Conservation (phyloP, 495 filamentous ascomycete genomes). For the Evernia prunastri region DNA sequence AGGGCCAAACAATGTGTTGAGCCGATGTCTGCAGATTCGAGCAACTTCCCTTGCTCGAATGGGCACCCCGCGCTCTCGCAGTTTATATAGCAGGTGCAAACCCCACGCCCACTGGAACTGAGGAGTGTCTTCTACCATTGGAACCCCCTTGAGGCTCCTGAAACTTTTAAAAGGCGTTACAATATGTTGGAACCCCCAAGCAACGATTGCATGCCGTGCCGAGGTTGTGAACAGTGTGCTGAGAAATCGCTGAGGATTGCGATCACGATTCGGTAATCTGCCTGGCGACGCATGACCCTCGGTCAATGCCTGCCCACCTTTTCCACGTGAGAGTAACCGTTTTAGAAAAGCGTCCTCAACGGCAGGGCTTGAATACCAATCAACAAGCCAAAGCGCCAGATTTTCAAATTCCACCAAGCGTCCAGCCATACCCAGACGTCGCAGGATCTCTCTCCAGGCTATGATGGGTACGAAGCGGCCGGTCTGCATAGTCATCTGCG, state of each 20-base stretch:
- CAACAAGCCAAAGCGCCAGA: constrained; percentile 39
- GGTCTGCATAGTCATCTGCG: constrained; percentile 30
- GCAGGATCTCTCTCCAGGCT: constrained; percentile 45
- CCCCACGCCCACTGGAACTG: constrained; percentile 42
- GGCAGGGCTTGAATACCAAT: constrained; percentile 31
- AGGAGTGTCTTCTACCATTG: constrained; percentile 9
- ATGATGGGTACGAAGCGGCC: constrained; percentile 31
- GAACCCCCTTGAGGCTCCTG: not conserved
- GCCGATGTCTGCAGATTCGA: constrained; percentile 41
- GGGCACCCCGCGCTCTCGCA: constrained; percentile 42
- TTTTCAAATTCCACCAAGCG: constrained; percentile 37
- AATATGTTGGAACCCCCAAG: constrained; percentile 51
- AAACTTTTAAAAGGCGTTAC: constrained; percentile 22
- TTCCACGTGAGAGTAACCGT: not conserved
- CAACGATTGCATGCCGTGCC: constrained; percentile 48
- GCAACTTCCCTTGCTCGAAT: constrained; percentile 35
- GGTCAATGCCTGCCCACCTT: not conserved
- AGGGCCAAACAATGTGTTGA: constrained; percentile 45
- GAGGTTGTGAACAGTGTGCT: constrained; percentile 39
- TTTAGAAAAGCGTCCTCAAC: constrained; percentile 8
- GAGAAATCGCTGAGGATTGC: constrained; percentile 30
- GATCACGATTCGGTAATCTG: constrained; percentile 4
- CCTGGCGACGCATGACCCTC: not conserved
- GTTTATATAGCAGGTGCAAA: constrained; percentile 43
- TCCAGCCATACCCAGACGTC: constrained; percentile 43